phyloP scores from a whole-genome alignment of 2,329 filamentous ascomycete species.

The Fusarium sp. region DNA sequence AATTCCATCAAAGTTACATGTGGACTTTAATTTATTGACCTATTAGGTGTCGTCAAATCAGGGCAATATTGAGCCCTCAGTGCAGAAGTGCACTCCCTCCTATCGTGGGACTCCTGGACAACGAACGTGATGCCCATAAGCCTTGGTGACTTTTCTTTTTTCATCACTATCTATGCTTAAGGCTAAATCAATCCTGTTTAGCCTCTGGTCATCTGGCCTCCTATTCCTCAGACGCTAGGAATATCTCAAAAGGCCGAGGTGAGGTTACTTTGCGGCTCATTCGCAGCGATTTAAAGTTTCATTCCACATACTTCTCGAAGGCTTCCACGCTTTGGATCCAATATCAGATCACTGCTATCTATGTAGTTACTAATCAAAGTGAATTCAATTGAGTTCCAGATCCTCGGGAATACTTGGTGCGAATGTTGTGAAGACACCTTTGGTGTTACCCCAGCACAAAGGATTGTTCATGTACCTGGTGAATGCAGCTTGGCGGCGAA shows the following conservation, averaged over 20 bases:
- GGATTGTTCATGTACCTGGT: neutral
- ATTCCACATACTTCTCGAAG: neutral
- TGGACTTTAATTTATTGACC: neutral
- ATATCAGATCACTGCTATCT: neutral
- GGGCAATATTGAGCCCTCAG: neutral
- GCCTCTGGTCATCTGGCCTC: neutral
- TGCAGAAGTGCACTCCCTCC: neutral
- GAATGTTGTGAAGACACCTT: neutral
- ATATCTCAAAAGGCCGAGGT: neutral
- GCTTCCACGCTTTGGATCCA: neutral
- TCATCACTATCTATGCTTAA: neutral
- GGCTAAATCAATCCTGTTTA: neutral
- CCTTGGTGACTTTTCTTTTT: neutral
- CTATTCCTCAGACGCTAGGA: neutral
- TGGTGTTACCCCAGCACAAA: neutral
- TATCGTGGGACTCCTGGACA: neutral
- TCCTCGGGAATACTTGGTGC: neutral
- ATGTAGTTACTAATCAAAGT: neutral
- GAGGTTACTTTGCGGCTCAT: constrained; percentile 8
- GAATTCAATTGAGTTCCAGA: neutral
- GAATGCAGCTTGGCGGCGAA: neutral
- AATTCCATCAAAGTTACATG: neutral
- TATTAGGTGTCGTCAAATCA: neutral
- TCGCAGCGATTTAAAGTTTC: neutral
- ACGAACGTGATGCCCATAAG: neutral